Evolutionary conservation across 139 green algal species (phyloP).

Genomic region (Spirogloea muscicola): DNA sequence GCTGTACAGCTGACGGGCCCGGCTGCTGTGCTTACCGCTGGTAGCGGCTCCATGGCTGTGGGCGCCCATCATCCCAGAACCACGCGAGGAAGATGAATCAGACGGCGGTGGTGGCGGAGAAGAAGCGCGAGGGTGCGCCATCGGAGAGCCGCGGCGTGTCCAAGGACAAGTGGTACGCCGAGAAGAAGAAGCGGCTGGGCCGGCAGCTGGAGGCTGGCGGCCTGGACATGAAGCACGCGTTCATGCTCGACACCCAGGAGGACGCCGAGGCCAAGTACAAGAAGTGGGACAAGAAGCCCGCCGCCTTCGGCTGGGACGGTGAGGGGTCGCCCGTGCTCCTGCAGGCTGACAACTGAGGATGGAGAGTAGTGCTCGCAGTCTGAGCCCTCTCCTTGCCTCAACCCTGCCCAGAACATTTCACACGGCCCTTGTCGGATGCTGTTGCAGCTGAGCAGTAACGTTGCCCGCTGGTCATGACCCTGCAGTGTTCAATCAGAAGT

Average conservation of each 20-base stretch:
- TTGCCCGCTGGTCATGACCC: neutral
- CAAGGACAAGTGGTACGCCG: slow-evolving; percentile 47
- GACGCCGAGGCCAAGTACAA: slow-evolving; percentile 61
- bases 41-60: too few species aligned
- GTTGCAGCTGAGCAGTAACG: too few species aligned
- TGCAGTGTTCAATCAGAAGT: slow-evolving; percentile 48
- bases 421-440: too few species aligned
- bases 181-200: slow-evolving; percentile 52
- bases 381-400: too few species aligned
- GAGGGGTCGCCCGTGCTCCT: too few species aligned
- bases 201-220: slow-evolving; percentile 62
- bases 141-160: slow-evolving; percentile 19
- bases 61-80: too few species aligned
- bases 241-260: slow-evolving; percentile 80
- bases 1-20: too few species aligned
- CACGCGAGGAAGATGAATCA: slow-evolving; percentile 83
- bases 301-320: slow-evolving; percentile 62
- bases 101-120: slow-evolving; percentile 79
- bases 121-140: slow-evolving; percentile 52
- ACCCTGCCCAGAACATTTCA: too few species aligned
- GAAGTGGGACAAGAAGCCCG: slow-evolving; percentile 73
- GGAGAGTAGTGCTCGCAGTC: too few species aligned
- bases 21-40: too few species aligned
- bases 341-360: too few species aligned
- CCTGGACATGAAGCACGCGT: slow-evolving; percentile 61